phyloP scores from a whole-genome alignment of 1,284 basidiomycete genomes.

The Cystobasidiaceae sp. region DNA sequence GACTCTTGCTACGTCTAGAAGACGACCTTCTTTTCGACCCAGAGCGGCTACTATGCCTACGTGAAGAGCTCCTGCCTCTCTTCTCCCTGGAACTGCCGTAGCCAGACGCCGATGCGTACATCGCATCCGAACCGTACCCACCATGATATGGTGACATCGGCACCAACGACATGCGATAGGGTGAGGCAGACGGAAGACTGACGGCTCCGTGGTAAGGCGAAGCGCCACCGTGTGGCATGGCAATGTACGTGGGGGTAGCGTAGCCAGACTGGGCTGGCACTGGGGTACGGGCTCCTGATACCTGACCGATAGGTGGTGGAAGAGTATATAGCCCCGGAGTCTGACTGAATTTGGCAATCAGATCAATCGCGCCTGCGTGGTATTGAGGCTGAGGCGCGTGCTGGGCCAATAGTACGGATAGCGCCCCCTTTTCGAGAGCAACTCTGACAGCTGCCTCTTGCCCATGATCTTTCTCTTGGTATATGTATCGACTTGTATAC shows the following conservation, averaged over 20 bases:
- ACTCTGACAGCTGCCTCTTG: slow-evolving; percentile 17
- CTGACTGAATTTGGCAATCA: slow-evolving; percentile 2
- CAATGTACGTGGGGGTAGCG: not conserved
- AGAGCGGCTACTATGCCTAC: slow-evolving; percentile 5
- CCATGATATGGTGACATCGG: slow-evolving; percentile 14
- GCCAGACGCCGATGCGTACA: not conserved
- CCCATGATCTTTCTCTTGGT: slow-evolving; percentile 8
- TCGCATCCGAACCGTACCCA: slow-evolving; percentile 1
- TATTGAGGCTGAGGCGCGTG: slow-evolving; percentile 5
- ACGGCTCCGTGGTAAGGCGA: slow-evolving; percentile 7
- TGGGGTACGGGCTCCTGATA: not conserved
- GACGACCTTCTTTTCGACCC: not conserved
- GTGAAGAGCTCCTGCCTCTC: slow-evolving; percentile 10
- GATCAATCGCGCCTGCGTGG: slow-evolving; percentile 17
- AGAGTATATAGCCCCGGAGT: not conserved
- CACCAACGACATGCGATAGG: not conserved
- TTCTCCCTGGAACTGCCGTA: not conserved
- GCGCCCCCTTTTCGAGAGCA: slow-evolving; percentile 12
- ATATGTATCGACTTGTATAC: not conserved
- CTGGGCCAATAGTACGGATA: slow-evolving; percentile 4
- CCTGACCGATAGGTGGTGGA: not conserved
- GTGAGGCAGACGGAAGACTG: not conserved
- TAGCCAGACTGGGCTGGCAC: not conserved
- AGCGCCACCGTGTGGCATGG: not conserved
- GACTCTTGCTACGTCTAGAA: slow-evolving; percentile 3